These are phyloP conservation scores for Erigeron canadensis DNA, from an alignment of 129 eudicot species.

Conservation along the genomic window DNA sequence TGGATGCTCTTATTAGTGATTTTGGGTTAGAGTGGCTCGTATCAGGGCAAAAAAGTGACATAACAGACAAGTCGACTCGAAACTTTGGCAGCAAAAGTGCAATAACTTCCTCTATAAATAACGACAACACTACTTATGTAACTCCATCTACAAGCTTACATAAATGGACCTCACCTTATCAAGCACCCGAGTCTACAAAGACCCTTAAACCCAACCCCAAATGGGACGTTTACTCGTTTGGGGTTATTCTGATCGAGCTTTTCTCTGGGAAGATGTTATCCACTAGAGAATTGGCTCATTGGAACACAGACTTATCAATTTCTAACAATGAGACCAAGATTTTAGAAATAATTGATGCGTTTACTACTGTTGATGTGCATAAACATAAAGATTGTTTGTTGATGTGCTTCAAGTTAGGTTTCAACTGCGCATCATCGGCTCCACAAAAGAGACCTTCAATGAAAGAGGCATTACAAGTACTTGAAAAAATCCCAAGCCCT, in stretches of 20 bases:
- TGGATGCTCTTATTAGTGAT: constrained; percentile 83
- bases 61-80: constrained; percentile 35
- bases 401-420: constrained; percentile 66
- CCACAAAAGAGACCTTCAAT: constrained; percentile 85
- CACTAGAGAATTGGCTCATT: constrained; percentile 53
- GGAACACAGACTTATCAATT: constrained; percentile 41
- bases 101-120: constrained; percentile 29
- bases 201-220: constrained; percentile 62
- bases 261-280: constrained; percentile 69
- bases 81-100: constrained; percentile 57
- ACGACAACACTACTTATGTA: background rate
- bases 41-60: constrained; percentile 42
- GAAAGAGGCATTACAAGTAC: constrained; percentile 73
- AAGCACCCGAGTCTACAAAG: constrained; percentile 76
- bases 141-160: constrained; percentile 8
- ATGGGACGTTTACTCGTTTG: constrained; percentile 97
- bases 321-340: constrained; percentile 43
- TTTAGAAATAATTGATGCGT: constrained; percentile 55
- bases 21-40: constrained; percentile 69
- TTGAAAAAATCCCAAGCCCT: constrained; percentile 52
- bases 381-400: constrained; percentile 46
- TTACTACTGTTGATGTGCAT: constrained; percentile 42
- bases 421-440: constrained; percentile 62
- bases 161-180: constrained; percentile 62
- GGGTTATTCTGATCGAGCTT: constrained; percentile 75